Conservation (phyloP, 192 early-diverging fungal species). For the Mortierella claussenii region DNA sequence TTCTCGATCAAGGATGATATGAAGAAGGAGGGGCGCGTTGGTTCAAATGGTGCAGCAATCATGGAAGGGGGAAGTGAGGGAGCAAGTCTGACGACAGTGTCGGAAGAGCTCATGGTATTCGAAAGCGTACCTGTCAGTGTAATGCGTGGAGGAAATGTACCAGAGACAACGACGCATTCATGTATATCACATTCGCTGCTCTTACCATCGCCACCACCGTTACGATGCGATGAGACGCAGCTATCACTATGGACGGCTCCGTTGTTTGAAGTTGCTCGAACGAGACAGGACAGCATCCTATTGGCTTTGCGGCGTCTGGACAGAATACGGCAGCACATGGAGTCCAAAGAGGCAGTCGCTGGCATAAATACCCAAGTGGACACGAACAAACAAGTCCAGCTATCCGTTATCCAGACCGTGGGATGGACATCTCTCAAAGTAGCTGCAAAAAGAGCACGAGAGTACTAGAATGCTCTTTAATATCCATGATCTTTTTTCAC, state of each 20-base stretch:
- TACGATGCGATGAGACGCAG: not conserved
- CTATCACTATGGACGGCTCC: conserved; percentile 38
- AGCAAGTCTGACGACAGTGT: not conserved
- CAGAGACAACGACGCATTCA: not conserved
- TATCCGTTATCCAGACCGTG: not conserved
- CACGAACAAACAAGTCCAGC: not conserved
- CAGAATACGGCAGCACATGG: conserved; percentile 14
- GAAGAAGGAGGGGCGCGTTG: conserved; percentile 6
- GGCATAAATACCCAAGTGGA: not conserved
- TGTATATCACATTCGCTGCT: too few species aligned
- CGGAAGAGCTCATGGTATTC: conserved; percentile 17
- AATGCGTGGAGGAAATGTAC: not conserved
- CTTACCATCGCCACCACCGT: not conserved
- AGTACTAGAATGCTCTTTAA: not conserved
- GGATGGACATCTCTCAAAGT: conserved; percentile 30
- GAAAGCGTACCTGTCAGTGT: conserved; percentile 11
- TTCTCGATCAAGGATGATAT: conserved; percentile 54
- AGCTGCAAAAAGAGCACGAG: conserved; percentile 26
- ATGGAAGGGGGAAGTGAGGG: too few species aligned
- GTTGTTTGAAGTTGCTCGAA: conserved; percentile 21
- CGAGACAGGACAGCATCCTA: conserved; percentile 17
- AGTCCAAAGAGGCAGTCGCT: not conserved
- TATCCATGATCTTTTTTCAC: not conserved
- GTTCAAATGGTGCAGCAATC: too few species aligned
- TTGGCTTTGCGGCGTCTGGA: conserved; percentile 24